Base-by-base conservation (phyloP, 768 basidiomycete genomes). In the Rhodotorula babjevae region DNA sequence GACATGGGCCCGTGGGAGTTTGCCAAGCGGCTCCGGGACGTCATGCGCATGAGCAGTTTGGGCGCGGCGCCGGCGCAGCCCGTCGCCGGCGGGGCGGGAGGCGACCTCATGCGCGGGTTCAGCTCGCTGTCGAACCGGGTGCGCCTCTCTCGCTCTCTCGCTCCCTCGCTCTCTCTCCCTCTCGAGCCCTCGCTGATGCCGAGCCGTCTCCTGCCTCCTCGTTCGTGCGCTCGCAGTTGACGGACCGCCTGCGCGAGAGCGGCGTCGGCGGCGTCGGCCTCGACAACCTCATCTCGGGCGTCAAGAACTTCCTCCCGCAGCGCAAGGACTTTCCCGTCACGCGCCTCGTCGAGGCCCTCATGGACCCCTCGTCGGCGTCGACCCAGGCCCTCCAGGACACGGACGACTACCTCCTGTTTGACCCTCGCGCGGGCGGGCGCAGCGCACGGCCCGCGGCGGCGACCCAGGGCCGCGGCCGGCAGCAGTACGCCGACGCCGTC, bases 281-380 rank as follows among this genome's bases (percentile, higher is more conserved):
- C 46, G 94, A 98, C 80, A 95, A 95, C 80, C 84, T 99, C 25
- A 91, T 99, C 73, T 94, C 93, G 0, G 95, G 94, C 52, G 96
- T 99, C 78, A 96, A 95, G 81, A 97, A 96, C 82, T 93, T 99
- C 84, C 82, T 99, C 27, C 96, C 96, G 1, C 89, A 92, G 5
- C 92, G 93, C 80, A 95, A 99, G 82, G 86, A 96, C 52, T 86
- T 96, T 61, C 89, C 92, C 19, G 87, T 95, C 59, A 97, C 96
- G 0, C 88, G 96, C 19, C 84, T 99, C 46, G 89, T 91, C 3
- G 96, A 98, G 79, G 95, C 96, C 31, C 84, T 99, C 42, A 98
- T 98, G 94, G 96, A 99, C 80, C 94, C 96, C 0, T 89, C 93
- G 0, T 85, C 90, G 3, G 96, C 93, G 5, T 90, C 92, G 40